Percentiles rank a stretch among this genome's conserved stretches.
phyloP scores from a whole-genome alignment of 768 basidiomycete species.

The Amanita brunnescens region DNA sequence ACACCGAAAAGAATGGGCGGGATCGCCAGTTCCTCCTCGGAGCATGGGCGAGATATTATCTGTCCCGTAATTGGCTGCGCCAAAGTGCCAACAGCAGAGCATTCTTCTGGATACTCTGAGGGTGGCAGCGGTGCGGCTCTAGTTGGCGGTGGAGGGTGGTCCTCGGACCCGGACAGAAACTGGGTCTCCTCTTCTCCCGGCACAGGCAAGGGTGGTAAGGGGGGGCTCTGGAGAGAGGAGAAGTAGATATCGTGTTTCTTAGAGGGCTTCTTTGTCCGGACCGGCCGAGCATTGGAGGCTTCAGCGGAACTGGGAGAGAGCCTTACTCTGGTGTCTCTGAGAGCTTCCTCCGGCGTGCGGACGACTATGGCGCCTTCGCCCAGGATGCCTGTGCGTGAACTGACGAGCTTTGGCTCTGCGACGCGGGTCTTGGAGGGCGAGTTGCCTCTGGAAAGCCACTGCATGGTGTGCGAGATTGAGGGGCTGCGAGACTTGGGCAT shows the following conservation, averaged over 20 bases:
- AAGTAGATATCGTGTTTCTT: slow-evolving; percentile 16
- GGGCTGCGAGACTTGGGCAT: slow-evolving; percentile 24
- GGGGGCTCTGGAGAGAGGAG: slow-evolving; percentile 36
- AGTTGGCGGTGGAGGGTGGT: slow-evolving; percentile 23
- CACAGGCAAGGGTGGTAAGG: slow-evolving; percentile 46
- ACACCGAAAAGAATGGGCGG: slow-evolving; percentile 42
- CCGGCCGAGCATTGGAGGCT: neutral
- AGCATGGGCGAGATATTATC: slow-evolving; percentile 19
- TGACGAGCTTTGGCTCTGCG: slow-evolving; percentile 36
- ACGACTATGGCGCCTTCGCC: slow-evolving; percentile 73
- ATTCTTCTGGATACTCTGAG: slow-evolving; percentile 7
- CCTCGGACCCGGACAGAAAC: slow-evolving; percentile 20
- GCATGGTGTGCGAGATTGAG: slow-evolving; percentile 38
- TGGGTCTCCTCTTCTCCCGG: slow-evolving; percentile 25
- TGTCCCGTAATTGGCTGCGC: slow-evolving; percentile 12
- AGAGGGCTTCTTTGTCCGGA: slow-evolving; percentile 11
- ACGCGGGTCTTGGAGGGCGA: slow-evolving; percentile 28
- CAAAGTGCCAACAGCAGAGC: neutral
- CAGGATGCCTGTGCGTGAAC: slow-evolving; percentile 38
- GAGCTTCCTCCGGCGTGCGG: slow-evolving; percentile 72
- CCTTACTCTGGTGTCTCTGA: slow-evolving; percentile 40
- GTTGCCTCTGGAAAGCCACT: slow-evolving; percentile 39
- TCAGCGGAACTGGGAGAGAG: slow-evolving; percentile 24
- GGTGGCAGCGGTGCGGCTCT: slow-evolving; percentile 21
- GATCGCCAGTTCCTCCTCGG: slow-evolving; percentile 34